Evolutionary conservation across 768 basidiomycete species (phyloP).

Genomic region (Hygrocybe punicea): DNA sequence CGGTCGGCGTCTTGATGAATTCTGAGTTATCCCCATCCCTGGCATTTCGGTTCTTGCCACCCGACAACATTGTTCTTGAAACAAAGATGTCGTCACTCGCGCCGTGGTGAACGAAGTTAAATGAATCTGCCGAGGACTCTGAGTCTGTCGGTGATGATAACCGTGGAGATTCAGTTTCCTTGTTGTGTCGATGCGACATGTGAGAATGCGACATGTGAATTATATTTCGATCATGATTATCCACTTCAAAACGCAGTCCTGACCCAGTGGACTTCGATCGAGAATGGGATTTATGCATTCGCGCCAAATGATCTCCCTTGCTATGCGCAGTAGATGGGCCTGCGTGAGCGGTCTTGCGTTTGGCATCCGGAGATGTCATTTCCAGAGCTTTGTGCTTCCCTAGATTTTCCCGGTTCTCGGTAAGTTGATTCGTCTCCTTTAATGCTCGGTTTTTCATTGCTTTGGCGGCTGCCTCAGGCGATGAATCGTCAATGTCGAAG

Average conservation of each 20-base stretch:
- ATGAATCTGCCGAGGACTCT: slow-evolving; percentile 36
- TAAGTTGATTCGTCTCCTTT: slow-evolving; percentile 19
- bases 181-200: not conserved
- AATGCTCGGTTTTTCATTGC: slow-evolving; percentile 10
- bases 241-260: slow-evolving; percentile 54
- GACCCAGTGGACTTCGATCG: slow-evolving; percentile 34
- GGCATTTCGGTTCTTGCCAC: not conserved
- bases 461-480: slow-evolving; percentile 45
- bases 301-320: slow-evolving; percentile 12
- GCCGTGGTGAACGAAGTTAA: slow-evolving; percentile 25
- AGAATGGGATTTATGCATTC: slow-evolving; percentile 44
- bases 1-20: slow-evolving; percentile 60
- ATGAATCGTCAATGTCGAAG: slow-evolving; percentile 93
- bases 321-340: not conserved
- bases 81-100: slow-evolving; percentile 33
- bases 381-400: slow-evolving; percentile 32
- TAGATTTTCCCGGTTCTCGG: not conserved
- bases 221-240: slow-evolving; percentile 60
- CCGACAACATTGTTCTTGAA: slow-evolving; percentile 8
- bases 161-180: not conserved
- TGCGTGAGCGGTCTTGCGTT: slow-evolving; percentile 28
- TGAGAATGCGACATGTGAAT: slow-evolving; percentile 10
- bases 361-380: slow-evolving; percentile 8
- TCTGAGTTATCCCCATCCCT: not conserved
- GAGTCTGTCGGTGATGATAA: slow-evolving; percentile 35